Conservation (phyloP, 805 yeast genomes). For the Zygosaccharomyces bailii region DNA sequence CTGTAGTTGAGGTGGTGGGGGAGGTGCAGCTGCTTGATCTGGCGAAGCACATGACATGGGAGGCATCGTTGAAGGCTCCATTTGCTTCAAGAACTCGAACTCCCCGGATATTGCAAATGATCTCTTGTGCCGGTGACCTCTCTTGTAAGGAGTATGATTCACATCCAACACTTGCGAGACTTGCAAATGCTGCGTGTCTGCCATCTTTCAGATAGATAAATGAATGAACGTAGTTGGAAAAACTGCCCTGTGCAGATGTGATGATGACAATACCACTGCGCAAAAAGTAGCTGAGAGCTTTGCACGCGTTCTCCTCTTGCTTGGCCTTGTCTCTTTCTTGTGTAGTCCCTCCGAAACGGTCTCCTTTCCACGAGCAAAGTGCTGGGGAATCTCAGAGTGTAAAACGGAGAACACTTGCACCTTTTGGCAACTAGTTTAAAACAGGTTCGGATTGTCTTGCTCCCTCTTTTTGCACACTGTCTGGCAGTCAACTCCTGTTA, state of each 20-base stretch:
- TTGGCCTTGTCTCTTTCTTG: background rate
- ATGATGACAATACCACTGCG: slow-evolving; percentile 1
- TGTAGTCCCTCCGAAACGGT: slow-evolving; percentile 1
- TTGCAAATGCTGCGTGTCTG: slow-evolving; percentile 23
- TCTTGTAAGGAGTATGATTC: slow-evolving; percentile 35
- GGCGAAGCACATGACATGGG: slow-evolving; percentile 18
- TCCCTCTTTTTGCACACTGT: background rate
- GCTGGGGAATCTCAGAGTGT: slow-evolving; percentile 1
- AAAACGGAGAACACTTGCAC: slow-evolving; percentile 1
- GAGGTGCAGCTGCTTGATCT: slow-evolving; percentile 12
- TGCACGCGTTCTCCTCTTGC: background rate
- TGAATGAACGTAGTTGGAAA: slow-evolving; percentile 19
- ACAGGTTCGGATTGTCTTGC: background rate
- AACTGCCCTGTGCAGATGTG: background rate
- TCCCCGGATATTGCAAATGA: slow-evolving; percentile 90
- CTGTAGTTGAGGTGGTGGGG: background rate
- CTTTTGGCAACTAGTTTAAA: background rate
- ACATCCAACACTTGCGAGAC: slow-evolving; percentile 15
- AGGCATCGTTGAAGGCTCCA: slow-evolving; percentile 18
- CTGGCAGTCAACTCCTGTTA: background rate
- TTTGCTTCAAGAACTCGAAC: slow-evolving; percentile 49
- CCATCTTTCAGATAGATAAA: slow-evolving; percentile 12
- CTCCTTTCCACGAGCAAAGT: slow-evolving; percentile 1
- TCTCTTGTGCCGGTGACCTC: slow-evolving; percentile 75
- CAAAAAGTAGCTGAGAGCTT: background rate